phyloP scores from a whole-genome alignment of 352 stramenopile species.

The Phytophthora uliginosa region DNA sequence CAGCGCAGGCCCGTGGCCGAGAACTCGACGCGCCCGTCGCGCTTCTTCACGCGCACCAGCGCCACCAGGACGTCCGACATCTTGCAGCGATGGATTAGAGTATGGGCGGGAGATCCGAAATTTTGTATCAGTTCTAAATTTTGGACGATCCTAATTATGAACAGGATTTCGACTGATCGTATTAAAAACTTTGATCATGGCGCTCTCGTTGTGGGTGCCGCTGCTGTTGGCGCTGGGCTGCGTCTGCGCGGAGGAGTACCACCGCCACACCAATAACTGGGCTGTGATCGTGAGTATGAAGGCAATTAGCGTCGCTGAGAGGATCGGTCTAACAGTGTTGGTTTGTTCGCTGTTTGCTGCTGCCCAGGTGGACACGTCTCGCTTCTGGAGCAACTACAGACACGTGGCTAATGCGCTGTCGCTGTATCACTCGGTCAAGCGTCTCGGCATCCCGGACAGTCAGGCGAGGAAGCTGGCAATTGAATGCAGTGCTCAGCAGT shows the following conservation, averaged over 20 bases:
- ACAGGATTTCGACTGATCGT: not conserved
- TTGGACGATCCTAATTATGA: not conserved
- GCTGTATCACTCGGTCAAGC: conserved; percentile 95
- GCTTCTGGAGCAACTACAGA: conserved; percentile 99
- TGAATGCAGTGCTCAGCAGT: not conserved
- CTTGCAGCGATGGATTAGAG: not conserved
- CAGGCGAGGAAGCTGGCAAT: conserved; percentile 62
- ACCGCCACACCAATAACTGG: conserved; percentile 90
- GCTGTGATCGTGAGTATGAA: conserved; percentile 70
- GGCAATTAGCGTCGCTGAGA: not conserved
- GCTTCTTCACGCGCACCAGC: conserved; percentile 85
- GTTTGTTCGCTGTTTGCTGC: conserved; percentile 4
- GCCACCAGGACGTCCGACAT: conserved; percentile 57
- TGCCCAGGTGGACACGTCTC: conserved; percentile 92
- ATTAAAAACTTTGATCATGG: conserved; percentile 23
- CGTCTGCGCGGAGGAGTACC: conserved; percentile 48
- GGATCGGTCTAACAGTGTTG: not conserved
- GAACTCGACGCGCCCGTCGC: conserved; percentile 73
- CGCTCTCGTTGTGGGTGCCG: conserved; percentile 35
- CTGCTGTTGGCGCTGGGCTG: conserved; percentile 37
- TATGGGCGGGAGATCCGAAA: not conserved
- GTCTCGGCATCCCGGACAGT: conserved; percentile 94
- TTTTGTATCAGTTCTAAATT: not conserved
- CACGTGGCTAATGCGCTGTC: conserved; percentile 96
- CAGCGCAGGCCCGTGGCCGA: conserved; percentile 67